Conservation (phyloP, 495 filamentous ascomycete species). For the Thozetella sp. region DNA sequence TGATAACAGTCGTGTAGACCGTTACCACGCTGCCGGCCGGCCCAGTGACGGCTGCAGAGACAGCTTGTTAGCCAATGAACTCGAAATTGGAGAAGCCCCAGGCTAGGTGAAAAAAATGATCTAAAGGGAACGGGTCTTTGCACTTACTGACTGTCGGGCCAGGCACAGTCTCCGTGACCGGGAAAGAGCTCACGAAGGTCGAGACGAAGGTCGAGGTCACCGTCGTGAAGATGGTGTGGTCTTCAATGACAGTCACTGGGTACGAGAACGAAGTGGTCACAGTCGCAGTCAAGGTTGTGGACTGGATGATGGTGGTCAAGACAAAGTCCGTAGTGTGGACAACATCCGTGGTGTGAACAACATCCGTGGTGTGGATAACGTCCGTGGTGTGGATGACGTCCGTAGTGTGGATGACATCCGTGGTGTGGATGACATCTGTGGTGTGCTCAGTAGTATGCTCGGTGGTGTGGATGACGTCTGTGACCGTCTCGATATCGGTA, state of each 20-base stretch:
- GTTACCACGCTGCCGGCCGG: slow-evolving; percentile 16
- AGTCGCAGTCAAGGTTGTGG: slow-evolving; percentile 15
- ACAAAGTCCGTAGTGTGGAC: slow-evolving; percentile 8
- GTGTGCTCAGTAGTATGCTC: too few species aligned
- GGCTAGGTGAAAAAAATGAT: too few species aligned
- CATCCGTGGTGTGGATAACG: slow-evolving; percentile 3
- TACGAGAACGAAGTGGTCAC: slow-evolving; percentile 22
- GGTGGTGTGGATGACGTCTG: slow-evolving; percentile 8
- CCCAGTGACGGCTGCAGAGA: slow-evolving; percentile 16
- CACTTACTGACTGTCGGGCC: slow-evolving; percentile 23
- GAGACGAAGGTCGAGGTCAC: slow-evolving; percentile 23
- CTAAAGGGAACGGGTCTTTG: too few species aligned
- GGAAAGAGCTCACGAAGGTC: slow-evolving; percentile 14
- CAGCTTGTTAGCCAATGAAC: not conserved
- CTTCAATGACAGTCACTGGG: slow-evolving; percentile 19
- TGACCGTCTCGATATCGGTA: slow-evolving; percentile 7
- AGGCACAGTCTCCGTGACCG: slow-evolving; percentile 13
- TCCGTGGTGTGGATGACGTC: slow-evolving; percentile 12
- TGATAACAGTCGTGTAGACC: slow-evolving; percentile 20
- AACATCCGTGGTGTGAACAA: not conserved
- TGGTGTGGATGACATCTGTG: slow-evolving; percentile 9
- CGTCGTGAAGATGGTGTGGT: slow-evolving; percentile 26
- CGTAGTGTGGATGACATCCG: not conserved
- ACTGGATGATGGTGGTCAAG: slow-evolving; percentile 15
- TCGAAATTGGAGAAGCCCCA: too few species aligned